Base-by-base conservation (phyloP, 345 rosid genomes). In the Salix dunnii region DNA sequence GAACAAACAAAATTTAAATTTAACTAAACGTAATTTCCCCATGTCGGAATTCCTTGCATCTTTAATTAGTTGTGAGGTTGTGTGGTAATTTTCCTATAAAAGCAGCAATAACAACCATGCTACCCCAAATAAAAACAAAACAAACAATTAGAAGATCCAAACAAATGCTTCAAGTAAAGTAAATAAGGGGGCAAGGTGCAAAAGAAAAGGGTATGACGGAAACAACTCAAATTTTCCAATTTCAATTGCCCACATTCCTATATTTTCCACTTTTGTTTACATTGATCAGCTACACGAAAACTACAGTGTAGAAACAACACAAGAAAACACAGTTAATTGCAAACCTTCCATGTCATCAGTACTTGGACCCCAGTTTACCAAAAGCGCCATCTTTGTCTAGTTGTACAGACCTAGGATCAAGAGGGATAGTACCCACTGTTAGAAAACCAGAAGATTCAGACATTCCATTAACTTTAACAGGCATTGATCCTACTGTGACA, bases 401-500 rank as follows among this genome's bases (percentile, higher is more conserved):
- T 82, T 81, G 82, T 25, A 87, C 81, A 20, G 85, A 80, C 71
- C 75, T 84, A n/a, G 91, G 84, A 73, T 91, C 88, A 53, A 88
- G 91, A 20, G 90, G 89, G 80, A 94, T 87, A 7, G 88, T 85
- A 58, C 96, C 98, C 31, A 92, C 85, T 1, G 84, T 90, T 72
- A 89, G 71, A 46, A 76, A 48, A 67, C 84, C 79, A 17, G 90
- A 73, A 63, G 91, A 76, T 69, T 80, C 91, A 2, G 83, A 49
- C 76, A 79, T 84, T 18, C 91, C 89, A 1, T 85, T 87, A 11
- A 94, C 93, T 77, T 94, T 90, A 53, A 95, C 81, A 9, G 93
- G 90, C 86, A 90, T 73, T 46, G 94, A 88, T 72, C 97, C 96
- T 10, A 89, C 88, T 3, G 89, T 93, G 66, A 90, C 86, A 42